Conservation (phyloP, 1,284 basidiomycete genomes). For the Ganoderma leucocontextum region DNA sequence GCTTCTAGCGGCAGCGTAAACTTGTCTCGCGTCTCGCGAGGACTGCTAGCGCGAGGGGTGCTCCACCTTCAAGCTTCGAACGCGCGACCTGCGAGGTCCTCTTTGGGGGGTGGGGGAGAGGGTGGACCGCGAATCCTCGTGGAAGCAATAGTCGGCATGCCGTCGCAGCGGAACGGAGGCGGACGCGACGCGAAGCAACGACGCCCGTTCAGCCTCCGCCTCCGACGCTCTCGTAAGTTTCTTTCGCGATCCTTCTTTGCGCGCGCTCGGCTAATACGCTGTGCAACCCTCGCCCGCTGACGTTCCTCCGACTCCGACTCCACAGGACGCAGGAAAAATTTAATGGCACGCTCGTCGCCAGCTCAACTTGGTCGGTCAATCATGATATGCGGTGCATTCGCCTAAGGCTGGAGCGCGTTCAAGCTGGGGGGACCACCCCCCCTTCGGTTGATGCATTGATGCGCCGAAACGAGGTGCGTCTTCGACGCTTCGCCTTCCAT, state of each 20-base stretch:
- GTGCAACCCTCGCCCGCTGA: neutral
- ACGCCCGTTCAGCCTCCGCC: constrained; percentile 4
- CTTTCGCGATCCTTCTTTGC: neutral
- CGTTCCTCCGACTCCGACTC: constrained; percentile 2
- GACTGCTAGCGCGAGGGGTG: neutral
- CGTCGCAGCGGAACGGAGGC: neutral
- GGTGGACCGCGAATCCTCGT: constrained; percentile 1
- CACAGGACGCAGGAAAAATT: neutral
- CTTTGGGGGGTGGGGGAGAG: too few species aligned
- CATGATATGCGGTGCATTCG: too few species aligned
- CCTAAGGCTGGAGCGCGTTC: too few species aligned
- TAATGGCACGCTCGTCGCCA: neutral
- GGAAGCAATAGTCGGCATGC: constrained; percentile 6
- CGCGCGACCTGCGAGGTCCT: neutral
- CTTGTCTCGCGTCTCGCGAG: neutral
- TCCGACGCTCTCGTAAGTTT: constrained; percentile 17
- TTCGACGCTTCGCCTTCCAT: neutral
- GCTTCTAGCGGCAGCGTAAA: constrained; percentile 5
- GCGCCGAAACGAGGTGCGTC: constrained; percentile 1
- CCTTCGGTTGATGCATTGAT: constrained; percentile 3
- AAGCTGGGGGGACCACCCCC: too few species aligned
- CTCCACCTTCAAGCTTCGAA: neutral
- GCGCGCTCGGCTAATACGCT: neutral
- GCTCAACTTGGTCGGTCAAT: constrained; percentile 2
- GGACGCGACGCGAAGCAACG: neutral